Conservation (phyloP, 805 yeast species). For the Candida ulmi region DNA sequence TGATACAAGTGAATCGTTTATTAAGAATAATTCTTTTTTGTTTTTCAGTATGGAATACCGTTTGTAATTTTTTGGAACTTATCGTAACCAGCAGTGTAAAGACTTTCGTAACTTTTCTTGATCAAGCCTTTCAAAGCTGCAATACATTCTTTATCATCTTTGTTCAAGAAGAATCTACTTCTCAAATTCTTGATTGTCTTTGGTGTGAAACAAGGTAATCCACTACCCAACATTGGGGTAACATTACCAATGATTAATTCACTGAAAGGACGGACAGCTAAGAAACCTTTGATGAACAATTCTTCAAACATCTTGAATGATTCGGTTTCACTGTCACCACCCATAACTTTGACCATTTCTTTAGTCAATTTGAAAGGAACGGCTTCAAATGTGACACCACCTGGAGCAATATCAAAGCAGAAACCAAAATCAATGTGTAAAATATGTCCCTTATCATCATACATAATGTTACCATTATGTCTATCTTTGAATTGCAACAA, state of each 20-base stretch:
- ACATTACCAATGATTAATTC: slow-evolving; percentile 82
- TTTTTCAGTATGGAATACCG: slow-evolving; percentile 80
- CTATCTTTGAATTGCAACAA: slow-evolving; percentile 92
- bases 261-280: slow-evolving; percentile 84
- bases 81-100: slow-evolving; percentile 91
- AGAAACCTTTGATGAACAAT: slow-evolving; percentile 85
- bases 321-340: slow-evolving; percentile 81
- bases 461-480: slow-evolving; percentile 97
- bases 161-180: slow-evolving; percentile 73
- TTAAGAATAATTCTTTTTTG: too few species aligned
- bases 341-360: slow-evolving; percentile 95
- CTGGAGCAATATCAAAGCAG: slow-evolving; percentile 98
- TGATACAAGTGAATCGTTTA: too few species aligned
- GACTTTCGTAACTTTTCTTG: slow-evolving; percentile 76
- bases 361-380: slow-evolving; percentile 95
- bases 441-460: slow-evolving; percentile 91
- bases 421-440: slow-evolving; percentile 97
- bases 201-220: slow-evolving; percentile 91
- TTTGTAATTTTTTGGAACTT: slow-evolving; percentile 95
- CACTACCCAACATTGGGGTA: slow-evolving; percentile 89
- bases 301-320: slow-evolving; percentile 94
- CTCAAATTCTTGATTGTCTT: slow-evolving; percentile 75
- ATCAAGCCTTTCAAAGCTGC: slow-evolving; percentile 68
- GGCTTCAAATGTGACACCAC: slow-evolving; percentile 97
- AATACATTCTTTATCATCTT: slow-evolving; percentile 83